These are phyloP conservation scores for Elaeagnus macrophylla DNA, from an alignment of 306 rosid species.

Conservation along the genomic window DNA sequence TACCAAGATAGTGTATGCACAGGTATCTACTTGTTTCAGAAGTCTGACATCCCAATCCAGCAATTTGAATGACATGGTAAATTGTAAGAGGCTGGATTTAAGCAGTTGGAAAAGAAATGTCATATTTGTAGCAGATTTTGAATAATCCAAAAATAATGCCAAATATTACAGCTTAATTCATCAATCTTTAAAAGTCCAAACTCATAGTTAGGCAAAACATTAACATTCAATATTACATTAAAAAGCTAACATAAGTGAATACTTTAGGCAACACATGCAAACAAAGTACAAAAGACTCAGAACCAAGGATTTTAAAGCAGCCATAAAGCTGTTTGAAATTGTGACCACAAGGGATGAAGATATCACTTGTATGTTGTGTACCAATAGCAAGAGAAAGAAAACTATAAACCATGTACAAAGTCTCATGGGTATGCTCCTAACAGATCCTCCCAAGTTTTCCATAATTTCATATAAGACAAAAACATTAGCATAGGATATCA, in stretches of 20 bases:
- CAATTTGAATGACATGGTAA: constrained; percentile 51
- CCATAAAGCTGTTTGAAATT: not conserved
- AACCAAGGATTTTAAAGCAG: too few species aligned
- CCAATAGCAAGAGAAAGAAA: not conserved
- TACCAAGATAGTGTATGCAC: constrained; percentile 85
- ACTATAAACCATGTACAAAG: not conserved
- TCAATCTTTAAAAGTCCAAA: not conserved
- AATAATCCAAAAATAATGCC: not conserved
- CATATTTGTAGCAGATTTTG: not conserved
- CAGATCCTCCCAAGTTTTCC: not conserved
- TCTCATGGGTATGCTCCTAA: not conserved
- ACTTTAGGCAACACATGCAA: not conserved
- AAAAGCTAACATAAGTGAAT: not conserved
- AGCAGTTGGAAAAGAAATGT: not conserved
- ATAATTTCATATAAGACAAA: not conserved
- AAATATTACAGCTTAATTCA: not conserved
- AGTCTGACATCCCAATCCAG: constrained; percentile 39
- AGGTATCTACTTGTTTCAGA: constrained; percentile 38
- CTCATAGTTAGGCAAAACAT: not conserved
- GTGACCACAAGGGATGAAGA: not conserved
- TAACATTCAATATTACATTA: not conserved
- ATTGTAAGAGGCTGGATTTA: constrained; percentile 70
- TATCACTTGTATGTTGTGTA: not conserved
- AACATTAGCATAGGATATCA: not conserved
- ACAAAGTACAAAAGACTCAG: not conserved